A percentile compares a stretch with the other conserved stretches of the same genome.
Conservation (phyloP, 495 filamentous ascomycete genomes). For the Xylaria telfairii region DNA sequence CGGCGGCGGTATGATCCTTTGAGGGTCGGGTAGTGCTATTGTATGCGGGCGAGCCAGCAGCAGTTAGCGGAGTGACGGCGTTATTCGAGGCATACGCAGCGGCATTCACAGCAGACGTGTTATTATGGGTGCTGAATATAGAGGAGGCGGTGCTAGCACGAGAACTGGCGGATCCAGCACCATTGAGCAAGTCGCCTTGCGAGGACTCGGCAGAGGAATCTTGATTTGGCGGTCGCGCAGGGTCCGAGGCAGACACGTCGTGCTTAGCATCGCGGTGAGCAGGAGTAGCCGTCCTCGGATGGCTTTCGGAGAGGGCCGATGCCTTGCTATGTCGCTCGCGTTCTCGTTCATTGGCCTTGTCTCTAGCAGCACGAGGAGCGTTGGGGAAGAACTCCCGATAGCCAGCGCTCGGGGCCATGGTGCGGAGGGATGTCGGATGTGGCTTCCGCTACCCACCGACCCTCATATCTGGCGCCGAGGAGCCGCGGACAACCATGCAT, state of each 20-base stretch:
- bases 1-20: slow-evolving; percentile 48
- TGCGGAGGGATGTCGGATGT: slow-evolving; percentile 54
- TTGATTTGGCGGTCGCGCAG: slow-evolving; percentile 40
- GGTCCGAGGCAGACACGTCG: slow-evolving; percentile 47
- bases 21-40: slow-evolving; percentile 39
- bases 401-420: slow-evolving; percentile 78
- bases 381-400: slow-evolving; percentile 92
- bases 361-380: slow-evolving; percentile 68
- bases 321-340: slow-evolving; percentile 41
- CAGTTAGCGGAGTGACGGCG: slow-evolving; percentile 78
- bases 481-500: slow-evolving; percentile 52
- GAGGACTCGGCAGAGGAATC: slow-evolving; percentile 63
- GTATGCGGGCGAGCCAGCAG: slow-evolving; percentile 75
- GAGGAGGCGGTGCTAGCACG: slow-evolving; percentile 69
- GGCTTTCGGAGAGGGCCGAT: slow-evolving; percentile 57
- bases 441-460: slow-evolving; percentile 56
- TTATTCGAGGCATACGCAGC: slow-evolving; percentile 56
- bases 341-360: slow-evolving; percentile 62
- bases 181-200: slow-evolving; percentile 67
- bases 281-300: slow-evolving; percentile 46
- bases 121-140: slow-evolving; percentile 63
- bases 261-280: slow-evolving; percentile 43
- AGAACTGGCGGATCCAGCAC: slow-evolving; percentile 70
- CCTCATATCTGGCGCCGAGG: slow-evolving; percentile 58
- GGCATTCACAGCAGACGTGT: slow-evolving; percentile 54